Evolutionary conservation across 2,329 filamentous ascomycete genomes (phyloP).

Genomic region (Periconia digitata): DNA sequence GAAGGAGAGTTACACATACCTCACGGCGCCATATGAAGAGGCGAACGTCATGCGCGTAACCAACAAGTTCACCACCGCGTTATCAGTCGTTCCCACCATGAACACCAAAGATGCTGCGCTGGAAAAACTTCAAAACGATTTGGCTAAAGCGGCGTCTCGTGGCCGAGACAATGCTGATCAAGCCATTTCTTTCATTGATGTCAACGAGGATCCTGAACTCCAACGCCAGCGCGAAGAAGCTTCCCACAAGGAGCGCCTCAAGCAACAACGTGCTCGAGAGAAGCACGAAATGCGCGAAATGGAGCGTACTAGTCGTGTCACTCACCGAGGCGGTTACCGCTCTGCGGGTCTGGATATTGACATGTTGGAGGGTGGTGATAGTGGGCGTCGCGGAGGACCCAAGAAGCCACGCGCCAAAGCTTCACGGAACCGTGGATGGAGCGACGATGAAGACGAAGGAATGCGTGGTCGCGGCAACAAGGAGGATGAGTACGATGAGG

Average conservation of each 20-base stretch:
- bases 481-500: conserved; percentile 76
- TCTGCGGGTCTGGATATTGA: conserved; percentile 60
- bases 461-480: conserved; percentile 57
- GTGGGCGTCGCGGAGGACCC: conserved; percentile 29
- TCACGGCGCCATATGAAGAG: conserved; percentile 69
- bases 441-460: conserved; percentile 75
- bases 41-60: conserved; percentile 71
- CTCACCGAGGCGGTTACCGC: conserved; percentile 55
- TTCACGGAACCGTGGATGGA: conserved; percentile 51
- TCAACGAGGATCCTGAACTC: conserved; percentile 73
- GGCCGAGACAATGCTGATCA: conserved; percentile 49
- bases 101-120: conserved; percentile 71
- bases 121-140: conserved; percentile 65
- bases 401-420: conserved; percentile 40
- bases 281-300: conserved; percentile 67
- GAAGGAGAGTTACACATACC: conserved; percentile 75
- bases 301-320: conserved; percentile 54
- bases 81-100: conserved; percentile 68
- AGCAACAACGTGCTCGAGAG: conserved; percentile 63
- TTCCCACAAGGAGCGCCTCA: conserved; percentile 72
- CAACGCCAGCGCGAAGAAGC: conserved; percentile 73
- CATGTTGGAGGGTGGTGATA: conserved; percentile 63
- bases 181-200: conserved; percentile 66
- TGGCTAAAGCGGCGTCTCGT: conserved; percentile 64
- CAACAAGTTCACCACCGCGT: conserved; percentile 74